These are phyloP conservation scores for Santalum album DNA, from an alignment of 164 flowering plant genomes.

Conservation along the genomic window DNA sequence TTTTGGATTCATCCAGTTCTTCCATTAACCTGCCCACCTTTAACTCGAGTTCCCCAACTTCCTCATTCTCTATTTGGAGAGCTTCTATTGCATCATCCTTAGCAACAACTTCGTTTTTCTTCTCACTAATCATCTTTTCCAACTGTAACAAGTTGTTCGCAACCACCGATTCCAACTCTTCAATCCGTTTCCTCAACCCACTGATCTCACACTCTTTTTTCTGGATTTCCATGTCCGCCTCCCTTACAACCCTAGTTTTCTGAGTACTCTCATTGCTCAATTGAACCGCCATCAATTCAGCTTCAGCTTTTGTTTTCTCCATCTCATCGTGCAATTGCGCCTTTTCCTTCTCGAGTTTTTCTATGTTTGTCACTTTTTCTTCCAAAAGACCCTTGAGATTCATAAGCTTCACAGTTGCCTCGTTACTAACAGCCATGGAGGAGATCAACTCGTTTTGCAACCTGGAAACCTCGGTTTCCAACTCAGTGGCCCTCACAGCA, in stretches of 20 bases:
- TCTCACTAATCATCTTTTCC: constrained; percentile 15
- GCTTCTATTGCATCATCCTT: constrained; percentile 12
- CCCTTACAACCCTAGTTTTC: constrained; percentile 24
- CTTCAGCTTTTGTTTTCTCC: constrained; percentile 2
- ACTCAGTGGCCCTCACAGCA: constrained; percentile 39
- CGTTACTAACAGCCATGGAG: constrained; percentile 31
- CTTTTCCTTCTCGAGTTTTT: constrained; percentile 31
- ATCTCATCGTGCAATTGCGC: constrained; percentile 12
- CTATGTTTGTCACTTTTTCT: constrained; percentile 24
- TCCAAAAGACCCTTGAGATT: constrained; percentile 24
- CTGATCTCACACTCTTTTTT: constrained; percentile 28
- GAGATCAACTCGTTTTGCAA: constrained; percentile 56
- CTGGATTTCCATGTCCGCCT: constrained; percentile 15
- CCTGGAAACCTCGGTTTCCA: constrained; percentile 57
- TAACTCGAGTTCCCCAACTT: constrained; percentile 16
- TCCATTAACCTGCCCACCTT: constrained; percentile 13
- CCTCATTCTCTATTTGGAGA: constrained; percentile 14
- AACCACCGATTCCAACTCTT: constrained; percentile 16
- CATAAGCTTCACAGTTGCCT: constrained; percentile 25
- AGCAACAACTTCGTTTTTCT: neutral
- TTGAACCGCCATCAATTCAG: constrained; percentile 12
- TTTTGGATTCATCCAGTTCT: constrained; percentile 22
- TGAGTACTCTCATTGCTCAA: constrained; percentile 20
- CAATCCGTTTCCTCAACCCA: constrained; percentile 17
- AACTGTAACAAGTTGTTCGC: constrained; percentile 5